Conservation (phyloP, 345 rosid genomes). For the Turnera subulata region DNA sequence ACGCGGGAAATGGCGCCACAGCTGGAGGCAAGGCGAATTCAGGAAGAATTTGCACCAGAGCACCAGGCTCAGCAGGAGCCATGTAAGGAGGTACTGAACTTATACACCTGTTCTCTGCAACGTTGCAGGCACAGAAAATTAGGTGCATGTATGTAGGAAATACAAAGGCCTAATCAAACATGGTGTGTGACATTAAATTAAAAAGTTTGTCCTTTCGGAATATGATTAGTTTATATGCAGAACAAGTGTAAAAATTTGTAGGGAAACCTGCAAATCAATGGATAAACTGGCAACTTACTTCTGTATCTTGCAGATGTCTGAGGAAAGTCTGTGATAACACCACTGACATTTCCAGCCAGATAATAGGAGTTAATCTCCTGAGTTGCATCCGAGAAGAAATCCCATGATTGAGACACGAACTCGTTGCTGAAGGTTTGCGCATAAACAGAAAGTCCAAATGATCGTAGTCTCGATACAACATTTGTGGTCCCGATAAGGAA, state of each 20-base stretch:
- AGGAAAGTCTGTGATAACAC: slow-evolving; percentile 85
- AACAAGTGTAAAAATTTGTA: too few relatives aligned
- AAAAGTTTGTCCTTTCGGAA: background rate
- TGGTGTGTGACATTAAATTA: background rate
- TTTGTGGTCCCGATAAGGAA: slow-evolving; percentile 40
- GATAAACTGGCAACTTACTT: slow-evolving; percentile 43
- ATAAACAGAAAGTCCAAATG: slow-evolving; percentile 55
- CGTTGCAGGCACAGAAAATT: background rate
- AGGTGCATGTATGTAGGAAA: too few relatives aligned
- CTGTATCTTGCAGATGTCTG: slow-evolving; percentile 62
- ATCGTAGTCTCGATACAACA: slow-evolving; percentile 44
- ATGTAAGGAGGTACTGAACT: slow-evolving; percentile 37
- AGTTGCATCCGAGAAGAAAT: slow-evolving; percentile 74
- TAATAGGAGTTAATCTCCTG: slow-evolving; percentile 61
- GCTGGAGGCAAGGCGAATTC: slow-evolving; percentile 40
- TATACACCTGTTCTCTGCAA: slow-evolving; percentile 64
- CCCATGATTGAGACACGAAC: slow-evolving; percentile 85
- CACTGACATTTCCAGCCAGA: slow-evolving; percentile 28
- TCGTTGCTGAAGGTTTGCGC: slow-evolving; percentile 76
- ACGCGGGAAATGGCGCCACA: slow-evolving; percentile 56
- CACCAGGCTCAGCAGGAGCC: slow-evolving; percentile 50
- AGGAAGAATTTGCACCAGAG: slow-evolving; percentile 30
- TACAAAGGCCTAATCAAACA: background rate
- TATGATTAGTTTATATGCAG: too few relatives aligned
- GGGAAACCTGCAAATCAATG: too few relatives aligned